Conservation (phyloP, 192 early-diverging fungal genomes). For the Funneliformis geosporum region DNA sequence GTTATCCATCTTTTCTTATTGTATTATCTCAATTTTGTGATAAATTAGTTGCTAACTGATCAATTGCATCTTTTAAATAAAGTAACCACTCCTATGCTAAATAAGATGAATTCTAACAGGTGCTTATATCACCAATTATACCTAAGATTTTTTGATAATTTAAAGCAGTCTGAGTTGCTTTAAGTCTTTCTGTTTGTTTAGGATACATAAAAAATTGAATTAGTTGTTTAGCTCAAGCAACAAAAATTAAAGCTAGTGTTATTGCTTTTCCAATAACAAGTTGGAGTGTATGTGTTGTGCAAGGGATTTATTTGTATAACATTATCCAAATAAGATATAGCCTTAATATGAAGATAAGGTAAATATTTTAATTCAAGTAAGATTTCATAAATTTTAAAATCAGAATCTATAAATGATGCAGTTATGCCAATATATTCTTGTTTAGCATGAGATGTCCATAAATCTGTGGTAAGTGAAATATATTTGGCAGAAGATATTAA, state of each 20-base stretch:
- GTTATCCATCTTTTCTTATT: background rate
- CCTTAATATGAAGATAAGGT: too few species aligned
- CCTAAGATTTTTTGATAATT: background rate
- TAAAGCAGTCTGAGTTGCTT: background rate
- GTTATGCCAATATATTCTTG: too few species aligned
- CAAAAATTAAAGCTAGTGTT: too few species aligned
- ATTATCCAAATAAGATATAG: too few species aligned
- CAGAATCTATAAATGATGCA: too few species aligned
- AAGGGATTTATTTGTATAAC: too few species aligned
- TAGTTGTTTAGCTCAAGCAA: background rate
- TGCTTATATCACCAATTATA: background rate
- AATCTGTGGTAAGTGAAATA: too few species aligned
- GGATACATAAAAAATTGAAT: background rate
- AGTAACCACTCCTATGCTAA: background rate
- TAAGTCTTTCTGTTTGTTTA: slow-evolving; percentile 3
- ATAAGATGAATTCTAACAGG: background rate
- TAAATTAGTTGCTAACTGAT: background rate
- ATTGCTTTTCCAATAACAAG: too few species aligned
- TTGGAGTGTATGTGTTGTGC: too few species aligned
- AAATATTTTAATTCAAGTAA: background rate
- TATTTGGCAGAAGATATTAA: too few species aligned
- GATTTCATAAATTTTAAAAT: background rate
- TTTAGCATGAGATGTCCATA: too few species aligned
- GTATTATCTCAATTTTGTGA: background rate
- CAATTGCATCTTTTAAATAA: slow-evolving; percentile 5